Conservation (phyloP, 2,329 filamentous ascomycete species). For the Dactylellina leptospora region DNA sequence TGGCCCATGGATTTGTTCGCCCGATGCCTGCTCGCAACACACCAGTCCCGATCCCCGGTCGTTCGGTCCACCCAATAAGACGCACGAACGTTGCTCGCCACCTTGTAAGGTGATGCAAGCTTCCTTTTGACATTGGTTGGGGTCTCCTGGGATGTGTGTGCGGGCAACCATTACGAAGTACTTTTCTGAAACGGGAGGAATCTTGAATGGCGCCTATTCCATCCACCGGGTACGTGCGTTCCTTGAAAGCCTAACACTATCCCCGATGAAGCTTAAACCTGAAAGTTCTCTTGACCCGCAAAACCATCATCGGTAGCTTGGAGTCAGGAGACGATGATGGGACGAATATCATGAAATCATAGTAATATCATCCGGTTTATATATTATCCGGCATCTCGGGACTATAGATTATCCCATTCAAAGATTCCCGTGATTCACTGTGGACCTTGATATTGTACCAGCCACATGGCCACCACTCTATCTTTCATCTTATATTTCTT, state of each 20-base stretch:
- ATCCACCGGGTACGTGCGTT: slow-evolving; percentile 10
- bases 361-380: no score
- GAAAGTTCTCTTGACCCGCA: neutral
- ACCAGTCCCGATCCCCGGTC: slow-evolving; percentile 20
- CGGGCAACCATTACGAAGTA: no score
- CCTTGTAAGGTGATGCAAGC: slow-evolving; percentile 45
- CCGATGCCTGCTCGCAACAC: slow-evolving; percentile 17
- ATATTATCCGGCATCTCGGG: no score
- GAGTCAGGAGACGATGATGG: neutral
- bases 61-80: slow-evolving; percentile 25
- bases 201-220: slow-evolving; percentile 35
- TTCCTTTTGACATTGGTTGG: slow-evolving; percentile 19
- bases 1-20: slow-evolving; percentile 23
- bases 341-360: no score
- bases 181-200: slow-evolving; percentile 34
- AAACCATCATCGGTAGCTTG: neutral
- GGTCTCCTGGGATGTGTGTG: slow-evolving; percentile 5
- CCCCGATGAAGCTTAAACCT: slow-evolving; percentile 26
- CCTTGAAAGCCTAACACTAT: slow-evolving; percentile 3
- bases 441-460: neutral
- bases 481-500: neutral
- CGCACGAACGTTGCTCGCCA: slow-evolving; percentile 32
- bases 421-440: no score
- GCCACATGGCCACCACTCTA: neutral
- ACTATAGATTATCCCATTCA: neutral